Percentiles rank a stretch among this genome's conserved stretches.
phyloP scores from a whole-genome alignment of 2,329 filamentous ascomycete species.

The Talaromyces sp. region DNA sequence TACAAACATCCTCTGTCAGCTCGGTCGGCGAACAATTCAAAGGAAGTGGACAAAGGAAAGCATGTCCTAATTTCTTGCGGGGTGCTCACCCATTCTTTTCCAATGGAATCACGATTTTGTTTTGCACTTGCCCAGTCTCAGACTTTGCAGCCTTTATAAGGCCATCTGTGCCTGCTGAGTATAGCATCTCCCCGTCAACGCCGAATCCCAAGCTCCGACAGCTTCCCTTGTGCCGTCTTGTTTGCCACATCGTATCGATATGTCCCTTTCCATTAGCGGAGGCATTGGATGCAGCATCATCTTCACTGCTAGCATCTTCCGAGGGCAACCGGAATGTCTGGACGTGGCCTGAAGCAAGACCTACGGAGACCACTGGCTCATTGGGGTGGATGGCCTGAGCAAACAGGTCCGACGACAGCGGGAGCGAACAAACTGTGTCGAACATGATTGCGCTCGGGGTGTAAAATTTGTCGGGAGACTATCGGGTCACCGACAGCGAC shows the following conservation, averaged over 20 bases:
- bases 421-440: slow-evolving; percentile 88
- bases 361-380: slow-evolving; percentile 82
- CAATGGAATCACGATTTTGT: slow-evolving; percentile 77
- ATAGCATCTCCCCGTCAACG: slow-evolving; percentile 71
- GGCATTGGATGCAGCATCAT: slow-evolving; percentile 47
- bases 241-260: slow-evolving; percentile 84
- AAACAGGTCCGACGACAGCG: slow-evolving; percentile 84
- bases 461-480: neutral
- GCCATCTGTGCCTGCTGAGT: slow-evolving; percentile 64
- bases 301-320: slow-evolving; percentile 52
- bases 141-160: slow-evolving; percentile 63
- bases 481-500: neutral
- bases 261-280: slow-evolving; percentile 67
- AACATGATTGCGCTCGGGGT: slow-evolving; percentile 62
- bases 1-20: slow-evolving; percentile 14
- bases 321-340: slow-evolving; percentile 77
- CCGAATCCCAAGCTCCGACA: slow-evolving; percentile 81
- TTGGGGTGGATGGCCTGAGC: slow-evolving; percentile 82
- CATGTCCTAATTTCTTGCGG: neutral
- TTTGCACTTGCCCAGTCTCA: slow-evolving; percentile 67
- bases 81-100: slow-evolving; percentile 43
- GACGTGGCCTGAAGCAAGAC: slow-evolving; percentile 82
- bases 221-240: slow-evolving; percentile 88
- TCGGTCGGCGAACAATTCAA: neutral
- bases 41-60: neutral